Evolutionary conservation across 2,329 filamentous ascomycete species (phyloP).

Genomic region (Penicillium brasilianum): DNA sequence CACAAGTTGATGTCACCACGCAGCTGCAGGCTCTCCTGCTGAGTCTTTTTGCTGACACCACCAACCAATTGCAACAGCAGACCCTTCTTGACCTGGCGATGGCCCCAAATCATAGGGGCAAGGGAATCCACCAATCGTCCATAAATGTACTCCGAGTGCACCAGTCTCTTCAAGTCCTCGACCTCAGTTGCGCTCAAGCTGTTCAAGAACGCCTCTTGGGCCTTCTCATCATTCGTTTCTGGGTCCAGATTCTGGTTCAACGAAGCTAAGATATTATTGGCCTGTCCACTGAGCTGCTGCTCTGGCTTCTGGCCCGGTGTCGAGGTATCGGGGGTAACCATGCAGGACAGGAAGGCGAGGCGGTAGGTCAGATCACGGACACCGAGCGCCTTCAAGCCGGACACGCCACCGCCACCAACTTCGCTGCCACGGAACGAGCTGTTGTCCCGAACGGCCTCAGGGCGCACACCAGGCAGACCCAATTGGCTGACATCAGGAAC

Average conservation of each 20-base stretch:
- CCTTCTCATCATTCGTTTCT: slow-evolving; percentile 80
- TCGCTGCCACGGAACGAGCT: slow-evolving; percentile 76
- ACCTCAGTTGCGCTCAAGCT: slow-evolving; percentile 88
- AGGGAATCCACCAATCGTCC: slow-evolving; percentile 89
- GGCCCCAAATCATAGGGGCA: slow-evolving; percentile 95
- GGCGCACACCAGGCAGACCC: slow-evolving; percentile 81
- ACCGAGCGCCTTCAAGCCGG: slow-evolving; percentile 87
- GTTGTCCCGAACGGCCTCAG: slow-evolving; percentile 84
- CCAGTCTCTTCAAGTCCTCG: slow-evolving; percentile 87
- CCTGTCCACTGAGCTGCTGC: slow-evolving; percentile 71
- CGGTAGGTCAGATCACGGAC: slow-evolving; percentile 94
- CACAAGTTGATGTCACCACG: slow-evolving; percentile 99
- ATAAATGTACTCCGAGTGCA: slow-evolving; percentile 95
- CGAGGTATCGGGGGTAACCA: slow-evolving; percentile 88
- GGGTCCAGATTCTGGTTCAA: slow-evolving; percentile 73
- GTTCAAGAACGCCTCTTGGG: slow-evolving; percentile 83
- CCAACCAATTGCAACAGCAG: slow-evolving; percentile 91
- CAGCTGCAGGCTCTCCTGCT: slow-evolving; percentile 86
- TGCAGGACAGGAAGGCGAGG: slow-evolving; percentile 94
- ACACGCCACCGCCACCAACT: slow-evolving; percentile 81
- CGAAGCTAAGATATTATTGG: slow-evolving; percentile 82
- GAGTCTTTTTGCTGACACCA: slow-evolving; percentile 89
- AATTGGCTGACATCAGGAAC: slow-evolving; percentile 97
- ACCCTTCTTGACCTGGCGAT: slow-evolving; percentile 97
- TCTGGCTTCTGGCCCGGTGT: slow-evolving; percentile 76